Percentiles rank a stretch among this genome's conserved stretches.
Evolutionary conservation across 257 asterid species (phyloP).

Genomic region (Rauvolfia tetraphylla): DNA sequence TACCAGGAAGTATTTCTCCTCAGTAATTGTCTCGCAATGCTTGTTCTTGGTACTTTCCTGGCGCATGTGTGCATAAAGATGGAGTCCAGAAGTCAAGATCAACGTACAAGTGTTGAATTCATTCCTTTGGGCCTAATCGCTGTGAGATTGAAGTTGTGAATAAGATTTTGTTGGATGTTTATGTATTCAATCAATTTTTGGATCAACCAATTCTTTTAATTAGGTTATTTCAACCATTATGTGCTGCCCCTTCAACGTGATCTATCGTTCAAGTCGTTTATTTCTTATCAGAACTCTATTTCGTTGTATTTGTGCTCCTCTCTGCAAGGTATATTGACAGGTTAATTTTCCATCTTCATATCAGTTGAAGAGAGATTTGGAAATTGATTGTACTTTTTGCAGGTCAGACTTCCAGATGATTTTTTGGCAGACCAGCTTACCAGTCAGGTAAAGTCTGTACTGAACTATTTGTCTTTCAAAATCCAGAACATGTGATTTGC

Average conservation of each 20-base stretch:
- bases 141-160: conserved; percentile 37
- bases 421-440: conserved; percentile 82
- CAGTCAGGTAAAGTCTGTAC: conserved; percentile 58
- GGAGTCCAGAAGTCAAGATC: conserved; percentile 44
- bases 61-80: conserved; percentile 67
- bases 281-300: conserved; percentile 52
- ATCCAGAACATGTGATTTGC: background rate
- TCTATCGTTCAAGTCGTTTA: conserved; percentile 68
- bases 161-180: conserved; percentile 13
- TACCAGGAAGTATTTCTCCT: conserved; percentile 73
- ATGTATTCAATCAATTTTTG: conserved; percentile 10
- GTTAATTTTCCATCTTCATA: background rate
- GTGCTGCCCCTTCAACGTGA: conserved; percentile 61
- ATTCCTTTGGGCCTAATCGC: conserved; percentile 63
- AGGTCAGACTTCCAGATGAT: conserved; percentile 71
- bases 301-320: conserved; percentile 76
- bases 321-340: conserved; percentile 48
- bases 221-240: conserved; percentile 51
- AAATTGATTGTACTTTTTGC: conserved; percentile 16
- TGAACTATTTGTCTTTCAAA: background rate
- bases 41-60: conserved; percentile 58
- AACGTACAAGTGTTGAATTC: conserved; percentile 46
- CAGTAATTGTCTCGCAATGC: conserved; percentile 65
- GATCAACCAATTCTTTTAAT: conserved; percentile 12
- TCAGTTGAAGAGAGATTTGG: background rate